Percentiles rank a stretch among this genome's conserved stretches.
Evolutionary conservation across 345 rosid species (phyloP).

Genomic region (Cardamine chenopodiifolia): DNA sequence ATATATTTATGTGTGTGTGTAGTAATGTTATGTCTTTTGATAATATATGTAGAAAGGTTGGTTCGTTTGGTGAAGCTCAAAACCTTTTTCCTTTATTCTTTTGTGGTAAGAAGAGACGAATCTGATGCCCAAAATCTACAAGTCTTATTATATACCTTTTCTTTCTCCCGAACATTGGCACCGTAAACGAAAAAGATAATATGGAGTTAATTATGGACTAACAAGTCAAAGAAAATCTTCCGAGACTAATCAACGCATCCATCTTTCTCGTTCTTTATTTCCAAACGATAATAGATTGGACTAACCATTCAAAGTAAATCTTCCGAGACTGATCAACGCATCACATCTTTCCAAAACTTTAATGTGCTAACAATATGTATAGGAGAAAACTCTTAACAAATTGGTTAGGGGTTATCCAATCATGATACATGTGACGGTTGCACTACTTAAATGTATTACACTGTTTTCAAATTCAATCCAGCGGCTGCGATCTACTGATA

Average conservation of each 20-base stretch:
- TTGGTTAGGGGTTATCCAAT: neutral
- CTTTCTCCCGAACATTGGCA: slow-evolving; percentile 3
- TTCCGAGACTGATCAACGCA: neutral
- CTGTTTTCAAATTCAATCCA: no score
- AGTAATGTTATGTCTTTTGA: neutral
- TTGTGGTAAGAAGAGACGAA: slow-evolving; percentile 43
- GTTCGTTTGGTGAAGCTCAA: slow-evolving; percentile 27
- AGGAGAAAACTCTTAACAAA: neutral
- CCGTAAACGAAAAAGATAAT: slow-evolving; percentile 5
- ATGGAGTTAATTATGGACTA: neutral
- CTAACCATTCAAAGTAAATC: neutral
- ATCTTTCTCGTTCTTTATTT: neutral
- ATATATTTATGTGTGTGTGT: neutral
- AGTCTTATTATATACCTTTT: slow-evolving; percentile 22
- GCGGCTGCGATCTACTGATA: neutral
- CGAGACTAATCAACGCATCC: slow-evolving; percentile 7
- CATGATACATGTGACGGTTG: neutral
- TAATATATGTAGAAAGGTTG: slow-evolving; percentile 23
- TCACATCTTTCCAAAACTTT: neutral
- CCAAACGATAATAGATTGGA: neutral
- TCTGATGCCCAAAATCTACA: slow-evolving; percentile 39
- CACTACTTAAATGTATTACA: no score
- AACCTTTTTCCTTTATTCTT: slow-evolving; percentile 42
- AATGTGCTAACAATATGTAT: neutral
- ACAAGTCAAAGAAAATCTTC: slow-evolving; percentile 23